A percentile compares a stretch with the other conserved stretches of the same genome.
Evolutionary conservation across 1,284 basidiomycete species (phyloP).

Genomic region (Ceratobasidium sp.): DNA sequence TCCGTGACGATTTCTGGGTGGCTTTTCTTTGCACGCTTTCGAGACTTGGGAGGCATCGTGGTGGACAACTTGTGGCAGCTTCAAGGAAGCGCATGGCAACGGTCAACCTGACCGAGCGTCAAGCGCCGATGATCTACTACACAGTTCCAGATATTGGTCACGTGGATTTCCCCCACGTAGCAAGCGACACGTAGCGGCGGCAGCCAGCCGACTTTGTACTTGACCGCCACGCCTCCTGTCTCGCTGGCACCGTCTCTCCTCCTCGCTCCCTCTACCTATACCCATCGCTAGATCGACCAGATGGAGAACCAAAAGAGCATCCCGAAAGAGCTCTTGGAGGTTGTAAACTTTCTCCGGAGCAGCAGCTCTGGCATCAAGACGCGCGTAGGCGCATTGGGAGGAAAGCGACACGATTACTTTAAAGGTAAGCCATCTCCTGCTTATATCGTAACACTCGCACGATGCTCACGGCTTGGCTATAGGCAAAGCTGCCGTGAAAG

Average conservation of each 20-base stretch:
- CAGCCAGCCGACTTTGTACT: slow-evolving; percentile 33
- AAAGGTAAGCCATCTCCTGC: slow-evolving; percentile 71
- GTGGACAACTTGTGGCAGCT: not conserved
- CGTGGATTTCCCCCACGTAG: slow-evolving; percentile 29
- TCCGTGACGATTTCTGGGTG: not conserved
- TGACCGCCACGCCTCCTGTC: slow-evolving; percentile 26
- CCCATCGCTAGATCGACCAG: not conserved
- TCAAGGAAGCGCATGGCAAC: not conserved
- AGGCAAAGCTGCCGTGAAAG: slow-evolving; percentile 91
- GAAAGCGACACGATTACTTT: slow-evolving; percentile 97
- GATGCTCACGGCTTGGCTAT: slow-evolving; percentile 19
- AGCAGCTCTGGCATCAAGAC: slow-evolving; percentile 89
- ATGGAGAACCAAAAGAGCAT: slow-evolving; percentile 74
- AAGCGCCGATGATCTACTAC: not conserved
- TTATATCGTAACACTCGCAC: slow-evolving; percentile 7
- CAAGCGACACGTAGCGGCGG: slow-evolving; percentile 38
- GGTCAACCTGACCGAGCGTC: not conserved
- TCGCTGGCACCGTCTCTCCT: slow-evolving; percentile 6
- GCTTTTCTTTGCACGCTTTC: not conserved
- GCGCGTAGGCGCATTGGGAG: slow-evolving; percentile 88
- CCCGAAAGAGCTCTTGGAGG: slow-evolving; percentile 75
- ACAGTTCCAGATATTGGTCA: not conserved
- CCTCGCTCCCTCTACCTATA: not conserved
- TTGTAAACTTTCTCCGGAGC: slow-evolving; percentile 85
- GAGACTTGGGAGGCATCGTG: slow-evolving; percentile 2